Evolutionary conservation across 768 basidiomycete genomes (phyloP), one percentile per base, ranked within the genome.

Genomic region (Termitomyces sp.): DNA sequence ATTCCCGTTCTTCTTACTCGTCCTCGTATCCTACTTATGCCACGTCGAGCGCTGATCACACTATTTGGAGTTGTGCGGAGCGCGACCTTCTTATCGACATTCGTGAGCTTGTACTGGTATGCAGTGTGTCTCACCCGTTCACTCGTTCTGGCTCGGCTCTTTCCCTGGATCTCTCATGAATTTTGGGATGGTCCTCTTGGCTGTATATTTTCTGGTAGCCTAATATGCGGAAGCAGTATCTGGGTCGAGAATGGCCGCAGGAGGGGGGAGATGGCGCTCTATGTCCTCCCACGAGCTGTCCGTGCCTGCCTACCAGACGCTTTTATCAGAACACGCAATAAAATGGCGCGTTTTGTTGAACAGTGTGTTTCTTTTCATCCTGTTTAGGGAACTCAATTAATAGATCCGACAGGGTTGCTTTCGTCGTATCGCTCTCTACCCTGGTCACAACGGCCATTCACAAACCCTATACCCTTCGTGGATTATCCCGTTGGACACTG

Each of bases 111-210:
- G 3, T 87, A 81, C 65, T 92, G 86, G 84, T 80, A 80, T 51
- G 64, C 81, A 5, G 83, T 91, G 14, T 92, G 90, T 68, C 66
- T 84, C 35, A 82, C 84, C 10, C 82, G 90, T 47, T 84, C 89
- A 3, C 71, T 87, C 5, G 71, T 82, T 5, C 66, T 87, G 14
- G 87, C 89, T 1, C 81, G 80, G 26, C 63, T 84, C 8, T 76
- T 91, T 40, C 87, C 87, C 0, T 72, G 66, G 38, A 74, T 92
- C 48, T 86, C 89, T 15, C 87, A 92, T 61, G 80, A 92, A 56
- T 81, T 87, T 57, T 89, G 87, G 82, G 90, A 92, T 64, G 87
- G 90, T 0, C 86, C 90, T 1, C 78, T 75, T 55, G 90, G 90
- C 0, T 80, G 85, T 58, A 70, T 86, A 31, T 69, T 91, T 57